These are phyloP conservation scores for Dictyostelium firmibasis DNA, from an alignment of 78 protist genomes.

Conservation along the genomic window DNA sequence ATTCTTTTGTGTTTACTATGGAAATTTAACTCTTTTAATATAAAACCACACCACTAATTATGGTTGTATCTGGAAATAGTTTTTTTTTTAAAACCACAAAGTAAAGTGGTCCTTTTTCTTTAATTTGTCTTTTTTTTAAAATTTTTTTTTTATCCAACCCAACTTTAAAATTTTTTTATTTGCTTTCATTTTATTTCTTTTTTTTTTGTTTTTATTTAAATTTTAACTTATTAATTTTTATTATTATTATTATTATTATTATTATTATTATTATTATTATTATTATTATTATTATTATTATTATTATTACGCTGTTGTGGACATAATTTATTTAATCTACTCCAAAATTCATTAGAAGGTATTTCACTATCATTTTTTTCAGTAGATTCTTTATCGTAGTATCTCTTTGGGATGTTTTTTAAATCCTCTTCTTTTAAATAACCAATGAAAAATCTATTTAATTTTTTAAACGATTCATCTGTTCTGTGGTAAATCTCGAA, in stretches of 20 bases:
- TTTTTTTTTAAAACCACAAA: background rate
- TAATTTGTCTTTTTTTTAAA: background rate
- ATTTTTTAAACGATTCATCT: slow-evolving; percentile 7
- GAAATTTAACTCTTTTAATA: background rate
- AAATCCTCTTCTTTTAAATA: slow-evolving; percentile 6
- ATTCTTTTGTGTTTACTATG: no score
- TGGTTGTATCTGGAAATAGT: background rate
- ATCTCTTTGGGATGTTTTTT: background rate
- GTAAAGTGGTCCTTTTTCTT: background rate
- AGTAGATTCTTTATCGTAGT: background rate
- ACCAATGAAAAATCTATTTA: slow-evolving; percentile 28
- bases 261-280: background rate
- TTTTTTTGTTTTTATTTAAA: no score
- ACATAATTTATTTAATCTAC: slow-evolving; percentile 9
- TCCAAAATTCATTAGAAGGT: slow-evolving; percentile 1
- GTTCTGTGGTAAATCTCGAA: slow-evolving; percentile 27
- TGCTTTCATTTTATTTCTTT: no score
- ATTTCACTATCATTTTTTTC: background rate
- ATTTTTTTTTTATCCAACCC: background rate
- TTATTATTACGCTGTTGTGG: slow-evolving; percentile 12
- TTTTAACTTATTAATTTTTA: background rate
- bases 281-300: background rate
- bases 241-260: background rate
- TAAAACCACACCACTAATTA: background rate
- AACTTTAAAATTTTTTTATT: no score